Evolutionary conservation across 176 grass and related monocot species (phyloP).

Genomic region (Phragmites australis): DNA sequence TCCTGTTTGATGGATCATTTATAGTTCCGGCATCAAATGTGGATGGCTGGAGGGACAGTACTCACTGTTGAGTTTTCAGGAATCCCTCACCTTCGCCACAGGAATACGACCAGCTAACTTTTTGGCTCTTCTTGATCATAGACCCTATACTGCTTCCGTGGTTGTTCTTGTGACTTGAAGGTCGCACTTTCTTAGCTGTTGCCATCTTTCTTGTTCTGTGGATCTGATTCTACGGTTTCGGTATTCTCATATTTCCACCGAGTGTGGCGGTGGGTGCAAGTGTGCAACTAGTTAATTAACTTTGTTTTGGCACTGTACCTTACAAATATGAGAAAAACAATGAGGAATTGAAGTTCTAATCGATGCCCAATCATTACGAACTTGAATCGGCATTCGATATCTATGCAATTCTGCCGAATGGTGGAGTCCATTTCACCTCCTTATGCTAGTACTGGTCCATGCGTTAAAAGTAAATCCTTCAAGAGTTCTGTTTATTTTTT

Average conservation of each 20-base stretch:
- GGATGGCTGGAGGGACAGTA: conserved; percentile 2
- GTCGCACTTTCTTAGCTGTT: conserved; percentile 37
- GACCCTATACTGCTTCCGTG: conserved; percentile 27
- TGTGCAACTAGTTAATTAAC: not conserved
- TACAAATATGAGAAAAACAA: not conserved
- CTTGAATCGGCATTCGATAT: not conserved
- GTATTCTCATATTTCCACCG: conserved; percentile 7
- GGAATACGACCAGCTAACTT: conserved; percentile 14
- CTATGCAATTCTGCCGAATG: conserved; percentile 8
- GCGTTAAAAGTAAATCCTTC: not conserved
- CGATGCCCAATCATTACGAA: not conserved
- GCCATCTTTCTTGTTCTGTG: conserved; percentile 27
- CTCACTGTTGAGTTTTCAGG: conserved; percentile 6
- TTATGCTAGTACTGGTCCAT: conserved; percentile 3
- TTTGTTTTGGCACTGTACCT: not conserved
- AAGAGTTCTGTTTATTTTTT: conserved; percentile 18
- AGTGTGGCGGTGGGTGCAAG: not conserved
- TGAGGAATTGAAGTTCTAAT: not conserved
- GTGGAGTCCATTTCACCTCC: not conserved
- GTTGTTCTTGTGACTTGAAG: conserved; percentile 32
- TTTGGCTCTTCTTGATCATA: conserved; percentile 29
- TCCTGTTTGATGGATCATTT: conserved; percentile 32
- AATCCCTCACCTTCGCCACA: conserved; percentile 5
- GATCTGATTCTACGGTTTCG: conserved; percentile 37
- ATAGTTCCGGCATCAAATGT: conserved; percentile 16